phyloP scores from a whole-genome alignment of 176 grass and related monocot genomes.

The Bolboschoenus planiculmis region DNA sequence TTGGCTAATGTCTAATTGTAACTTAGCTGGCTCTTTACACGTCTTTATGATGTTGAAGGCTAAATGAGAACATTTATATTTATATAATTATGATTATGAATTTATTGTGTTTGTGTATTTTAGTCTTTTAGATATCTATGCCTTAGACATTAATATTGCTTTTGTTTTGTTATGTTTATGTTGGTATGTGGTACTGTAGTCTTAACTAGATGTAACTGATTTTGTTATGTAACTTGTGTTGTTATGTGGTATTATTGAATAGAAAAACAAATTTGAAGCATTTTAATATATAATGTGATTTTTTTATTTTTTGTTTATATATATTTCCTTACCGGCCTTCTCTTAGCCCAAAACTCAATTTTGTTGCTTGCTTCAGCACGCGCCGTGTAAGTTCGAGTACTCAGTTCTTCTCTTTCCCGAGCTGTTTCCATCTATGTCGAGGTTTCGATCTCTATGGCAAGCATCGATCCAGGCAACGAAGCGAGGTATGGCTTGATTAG shows the following conservation, averaged over 20 bases:
- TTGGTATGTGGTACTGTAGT: too few relatives aligned
- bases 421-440: constrained; percentile 8
- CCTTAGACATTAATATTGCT: background rate
- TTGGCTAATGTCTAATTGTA: too few relatives aligned
- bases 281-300: background rate
- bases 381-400: background rate
- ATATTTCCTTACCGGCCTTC: background rate
- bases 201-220: too few relatives aligned
- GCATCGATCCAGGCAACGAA: constrained; percentile 11
- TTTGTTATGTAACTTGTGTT: too few relatives aligned
- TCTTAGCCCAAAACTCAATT: background rate
- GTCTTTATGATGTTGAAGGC: background rate
- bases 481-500: background rate
- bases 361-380: background rate
- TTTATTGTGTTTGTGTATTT: too few relatives aligned
- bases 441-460: constrained; percentile 17
- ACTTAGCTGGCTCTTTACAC: too few relatives aligned
- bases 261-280: background rate
- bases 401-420: background rate
- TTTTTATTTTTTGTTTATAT: too few relatives aligned
- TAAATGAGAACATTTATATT: background rate
- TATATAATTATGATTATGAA: too few relatives aligned
- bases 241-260: too few relatives aligned
- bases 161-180: too few relatives aligned
- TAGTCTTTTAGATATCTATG: background rate